Evolutionary conservation across 2,329 filamentous ascomycete species (phyloP).

Genomic region (Paracorniculantispora psalliotae): DNA sequence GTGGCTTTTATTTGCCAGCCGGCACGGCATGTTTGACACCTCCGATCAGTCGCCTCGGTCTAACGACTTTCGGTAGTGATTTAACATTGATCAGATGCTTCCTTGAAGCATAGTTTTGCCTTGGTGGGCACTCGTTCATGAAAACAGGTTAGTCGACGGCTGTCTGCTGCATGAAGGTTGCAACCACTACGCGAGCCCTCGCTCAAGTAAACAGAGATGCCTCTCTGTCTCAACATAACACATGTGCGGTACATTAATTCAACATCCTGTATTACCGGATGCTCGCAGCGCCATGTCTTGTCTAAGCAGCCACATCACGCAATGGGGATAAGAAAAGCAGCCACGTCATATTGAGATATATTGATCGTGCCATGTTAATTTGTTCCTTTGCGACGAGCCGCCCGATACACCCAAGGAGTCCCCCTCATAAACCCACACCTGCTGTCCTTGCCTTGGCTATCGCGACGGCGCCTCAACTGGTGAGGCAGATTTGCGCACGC

Average conservation of each 20-base stretch:
- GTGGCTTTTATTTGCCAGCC: neutral
- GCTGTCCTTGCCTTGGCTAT: neutral
- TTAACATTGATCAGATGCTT: neutral
- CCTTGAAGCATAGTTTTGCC: neutral
- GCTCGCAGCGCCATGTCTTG: neutral
- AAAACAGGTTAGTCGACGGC: neutral
- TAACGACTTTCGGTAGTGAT: neutral
- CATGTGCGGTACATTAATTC: neutral
- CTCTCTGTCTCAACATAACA: too few relatives aligned
- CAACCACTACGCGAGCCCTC: too few relatives aligned
- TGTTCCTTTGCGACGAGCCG: neutral
- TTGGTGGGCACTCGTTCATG: neutral
- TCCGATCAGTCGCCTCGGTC: neutral
- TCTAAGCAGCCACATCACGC: constrained; percentile 6
- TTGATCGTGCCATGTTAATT: neutral
- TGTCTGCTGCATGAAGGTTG: neutral
- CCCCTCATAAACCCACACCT: neutral
- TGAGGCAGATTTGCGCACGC: neutral
- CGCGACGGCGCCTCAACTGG: neutral
- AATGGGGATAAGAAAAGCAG: neutral
- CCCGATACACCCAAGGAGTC: neutral
- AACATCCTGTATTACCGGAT: neutral
- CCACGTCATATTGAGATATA: neutral
- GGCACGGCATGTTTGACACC: neutral
- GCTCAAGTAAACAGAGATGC: too few relatives aligned